Percentiles rank a stretch among this genome's conserved stretches.
Evolutionary conservation across 2,329 filamentous ascomycete species (phyloP).

Genomic region (Rhynchosporium secalis): DNA sequence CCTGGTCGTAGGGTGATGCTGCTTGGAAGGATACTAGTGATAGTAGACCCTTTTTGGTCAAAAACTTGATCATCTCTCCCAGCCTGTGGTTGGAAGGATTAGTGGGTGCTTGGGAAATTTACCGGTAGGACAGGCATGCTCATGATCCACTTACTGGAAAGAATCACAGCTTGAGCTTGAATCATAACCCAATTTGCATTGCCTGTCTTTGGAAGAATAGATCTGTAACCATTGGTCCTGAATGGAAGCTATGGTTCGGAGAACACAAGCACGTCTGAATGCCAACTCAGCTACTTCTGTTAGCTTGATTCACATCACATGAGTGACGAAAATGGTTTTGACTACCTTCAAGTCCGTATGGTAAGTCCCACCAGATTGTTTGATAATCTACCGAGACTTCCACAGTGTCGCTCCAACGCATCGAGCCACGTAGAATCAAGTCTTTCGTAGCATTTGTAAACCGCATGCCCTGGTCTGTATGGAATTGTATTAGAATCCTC

Average conservation of each 20-base stretch:
- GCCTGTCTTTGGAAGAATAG: conserved; percentile 65
- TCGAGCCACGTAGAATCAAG: conserved; percentile 65
- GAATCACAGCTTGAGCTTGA: conserved; percentile 71
- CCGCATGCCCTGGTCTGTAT: conserved; percentile 62
- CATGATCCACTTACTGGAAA: conserved; percentile 52
- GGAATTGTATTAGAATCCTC: conserved; percentile 65
- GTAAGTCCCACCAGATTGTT: conserved; percentile 70
- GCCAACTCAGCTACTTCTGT: conserved; percentile 59
- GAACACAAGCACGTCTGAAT: conserved; percentile 62
- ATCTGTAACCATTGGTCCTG: conserved; percentile 66
- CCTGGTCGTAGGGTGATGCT: conserved; percentile 43
- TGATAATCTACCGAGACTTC: conserved; percentile 41
- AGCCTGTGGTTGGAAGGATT: background rate
- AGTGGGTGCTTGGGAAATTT: background rate
- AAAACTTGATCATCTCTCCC: conserved; percentile 71
- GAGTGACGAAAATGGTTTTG: background rate
- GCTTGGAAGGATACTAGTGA: conserved; percentile 58
- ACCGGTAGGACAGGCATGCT: background rate
- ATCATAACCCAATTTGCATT: conserved; percentile 75
- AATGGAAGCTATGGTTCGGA: conserved; percentile 69
- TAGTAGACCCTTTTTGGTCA: conserved; percentile 60
- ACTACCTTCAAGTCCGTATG: conserved; percentile 64
- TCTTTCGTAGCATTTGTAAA: conserved; percentile 64
- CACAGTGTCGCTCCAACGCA: conserved; percentile 40
- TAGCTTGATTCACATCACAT: conserved; percentile 17